phyloP scores from a whole-genome alignment of 2,329 filamentous ascomycete genomes.

The Monilinia laxa region DNA sequence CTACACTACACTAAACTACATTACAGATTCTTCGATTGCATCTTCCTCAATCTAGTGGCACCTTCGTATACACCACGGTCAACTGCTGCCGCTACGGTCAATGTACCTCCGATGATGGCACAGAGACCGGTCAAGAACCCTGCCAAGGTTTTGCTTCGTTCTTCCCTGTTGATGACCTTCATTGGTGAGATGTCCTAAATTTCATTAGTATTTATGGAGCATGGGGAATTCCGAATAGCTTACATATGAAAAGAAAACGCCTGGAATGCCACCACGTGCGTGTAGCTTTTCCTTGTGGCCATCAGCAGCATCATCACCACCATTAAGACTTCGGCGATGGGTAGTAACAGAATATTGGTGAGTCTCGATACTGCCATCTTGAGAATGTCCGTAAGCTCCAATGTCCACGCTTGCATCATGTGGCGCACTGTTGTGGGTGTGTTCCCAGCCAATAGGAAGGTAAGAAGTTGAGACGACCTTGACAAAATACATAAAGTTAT shows the following conservation, averaged over 20 bases:
- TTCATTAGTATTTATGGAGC: background rate
- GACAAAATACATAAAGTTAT: slow-evolving; percentile 99
- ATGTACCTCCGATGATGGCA: slow-evolving; percentile 88
- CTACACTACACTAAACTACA: too few species aligned
- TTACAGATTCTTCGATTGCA: slow-evolving; percentile 64
- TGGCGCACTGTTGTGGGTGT: slow-evolving; percentile 43
- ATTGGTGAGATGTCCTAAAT: slow-evolving; percentile 92
- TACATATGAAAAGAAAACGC: slow-evolving; percentile 98
- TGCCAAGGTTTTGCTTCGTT: slow-evolving; percentile 82
- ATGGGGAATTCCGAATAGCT: slow-evolving; percentile 43
- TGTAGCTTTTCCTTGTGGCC: slow-evolving; percentile 92
- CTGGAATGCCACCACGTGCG: slow-evolving; percentile 86
- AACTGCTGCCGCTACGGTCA: slow-evolving; percentile 92
- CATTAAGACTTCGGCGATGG: slow-evolving; percentile 83
- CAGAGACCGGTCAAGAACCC: slow-evolving; percentile 93
- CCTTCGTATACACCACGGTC: slow-evolving; percentile 93
- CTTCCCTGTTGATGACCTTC: slow-evolving; percentile 98
- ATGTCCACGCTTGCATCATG: slow-evolving; percentile 59
- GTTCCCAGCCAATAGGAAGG: slow-evolving; percentile 83
- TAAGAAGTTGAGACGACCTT: slow-evolving; percentile 98
- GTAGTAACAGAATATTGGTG: slow-evolving; percentile 98
- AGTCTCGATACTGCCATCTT: slow-evolving; percentile 85
- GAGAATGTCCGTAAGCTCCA: slow-evolving; percentile 64
- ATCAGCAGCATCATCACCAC: slow-evolving; percentile 80
- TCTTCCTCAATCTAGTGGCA: slow-evolving; percentile 78